Evolutionary conservation across 2,329 filamentous ascomycete species (phyloP).

Genomic region (Cladophialophora carrionii): DNA sequence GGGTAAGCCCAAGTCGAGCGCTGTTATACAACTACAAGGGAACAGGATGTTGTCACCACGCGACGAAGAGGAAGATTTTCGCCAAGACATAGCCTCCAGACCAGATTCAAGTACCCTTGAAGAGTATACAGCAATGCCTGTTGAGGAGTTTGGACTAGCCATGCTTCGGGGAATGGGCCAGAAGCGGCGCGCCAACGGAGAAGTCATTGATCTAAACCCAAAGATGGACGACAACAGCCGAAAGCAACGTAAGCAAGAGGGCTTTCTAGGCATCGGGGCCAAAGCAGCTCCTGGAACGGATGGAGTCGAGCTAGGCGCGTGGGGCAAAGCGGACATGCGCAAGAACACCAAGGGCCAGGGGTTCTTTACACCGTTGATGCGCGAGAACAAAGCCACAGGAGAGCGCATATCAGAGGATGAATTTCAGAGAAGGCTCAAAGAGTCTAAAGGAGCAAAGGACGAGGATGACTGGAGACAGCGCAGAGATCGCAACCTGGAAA

Average conservation of each 20-base stretch:
- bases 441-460: constrained; percentile 51
- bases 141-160: constrained; percentile 92
- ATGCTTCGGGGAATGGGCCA: constrained; percentile 93
- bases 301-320: constrained; percentile 72
- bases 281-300: constrained; percentile 62
- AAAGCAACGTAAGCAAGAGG: constrained; percentile 69
- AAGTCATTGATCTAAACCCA: constrained; percentile 48
- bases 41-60: constrained; percentile 39
- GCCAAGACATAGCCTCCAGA: constrained; percentile 69
- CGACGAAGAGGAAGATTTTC: constrained; percentile 63
- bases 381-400: constrained; percentile 65
- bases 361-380: constrained; percentile 64
- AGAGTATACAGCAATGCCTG: constrained; percentile 84
- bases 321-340: constrained; percentile 68
- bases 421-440: constrained; percentile 56
- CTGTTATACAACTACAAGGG: constrained; percentile 55
- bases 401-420: constrained; percentile 67
- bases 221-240: constrained; percentile 45
- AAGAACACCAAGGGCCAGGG: constrained; percentile 55
- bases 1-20: constrained; percentile 51
- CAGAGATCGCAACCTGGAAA: constrained; percentile 50
- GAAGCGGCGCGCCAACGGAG: constrained; percentile 68
- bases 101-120: constrained; percentile 77
- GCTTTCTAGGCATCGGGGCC: constrained; percentile 84
- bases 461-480: constrained; percentile 52